Percentiles rank a stretch among this genome's conserved stretches.
These are phyloP conservation scores for Batrachochytrium dendrobatidis DNA, from an alignment of 371 early-diverging fungal species.

Conservation along the genomic window DNA sequence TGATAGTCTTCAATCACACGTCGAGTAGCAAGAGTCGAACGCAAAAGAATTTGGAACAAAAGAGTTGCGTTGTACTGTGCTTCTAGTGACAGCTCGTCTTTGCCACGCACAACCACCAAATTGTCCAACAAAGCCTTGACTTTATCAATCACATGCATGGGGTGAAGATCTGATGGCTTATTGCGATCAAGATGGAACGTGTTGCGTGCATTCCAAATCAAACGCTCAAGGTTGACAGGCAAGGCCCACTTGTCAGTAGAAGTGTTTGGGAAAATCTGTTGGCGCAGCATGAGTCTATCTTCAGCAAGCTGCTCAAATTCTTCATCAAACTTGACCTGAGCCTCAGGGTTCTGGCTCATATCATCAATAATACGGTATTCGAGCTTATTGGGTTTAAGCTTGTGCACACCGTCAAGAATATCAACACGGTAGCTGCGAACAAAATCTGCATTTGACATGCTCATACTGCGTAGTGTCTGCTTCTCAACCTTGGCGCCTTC, in stretches of 20 bases:
- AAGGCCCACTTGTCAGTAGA: slow-evolving; percentile 74
- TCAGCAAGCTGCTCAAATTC: slow-evolving; percentile 70
- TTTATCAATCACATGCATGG: slow-evolving; percentile 69
- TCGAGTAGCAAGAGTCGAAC: slow-evolving; percentile 75
- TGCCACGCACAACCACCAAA: slow-evolving; percentile 78
- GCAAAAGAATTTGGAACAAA: slow-evolving; percentile 79
- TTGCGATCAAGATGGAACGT: slow-evolving; percentile 76
- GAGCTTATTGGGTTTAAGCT: slow-evolving; percentile 57
- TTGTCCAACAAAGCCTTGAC: slow-evolving; percentile 65
- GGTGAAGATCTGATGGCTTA: slow-evolving; percentile 80
- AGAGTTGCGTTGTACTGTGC: slow-evolving; percentile 89
- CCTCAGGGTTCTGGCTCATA: slow-evolving; percentile 36
- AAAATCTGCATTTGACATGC: slow-evolving; percentile 61
- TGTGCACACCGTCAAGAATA: slow-evolving; percentile 44
- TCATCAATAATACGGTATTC: slow-evolving; percentile 47
- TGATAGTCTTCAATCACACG: slow-evolving; percentile 88
- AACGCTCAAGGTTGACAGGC: slow-evolving; percentile 83
- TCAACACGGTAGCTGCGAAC: slow-evolving; percentile 75
- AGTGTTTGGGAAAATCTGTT: slow-evolving; percentile 57
- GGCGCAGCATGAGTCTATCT: slow-evolving; percentile 70
- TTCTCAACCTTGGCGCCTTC: slow-evolving; percentile 90
- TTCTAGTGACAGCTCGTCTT: slow-evolving; percentile 73
- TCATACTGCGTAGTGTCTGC: slow-evolving; percentile 68
- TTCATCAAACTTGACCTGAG: slow-evolving; percentile 67
- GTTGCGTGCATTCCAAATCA: slow-evolving; percentile 87